phyloP scores from a whole-genome alignment of 768 basidiomycete genomes.

The Tulasnella sp. region DNA sequence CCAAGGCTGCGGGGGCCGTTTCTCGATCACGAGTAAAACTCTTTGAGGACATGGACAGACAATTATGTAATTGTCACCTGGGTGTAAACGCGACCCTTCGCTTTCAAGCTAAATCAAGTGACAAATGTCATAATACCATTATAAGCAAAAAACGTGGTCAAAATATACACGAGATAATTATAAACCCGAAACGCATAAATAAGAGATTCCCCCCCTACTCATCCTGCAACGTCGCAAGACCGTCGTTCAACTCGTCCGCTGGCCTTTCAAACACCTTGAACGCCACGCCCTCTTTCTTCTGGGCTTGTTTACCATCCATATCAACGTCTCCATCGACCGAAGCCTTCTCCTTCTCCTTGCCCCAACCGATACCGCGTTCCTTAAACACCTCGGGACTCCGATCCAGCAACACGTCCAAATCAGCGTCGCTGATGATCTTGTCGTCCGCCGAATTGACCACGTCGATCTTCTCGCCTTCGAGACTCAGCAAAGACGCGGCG shows the following conservation, averaged over 20 bases:
- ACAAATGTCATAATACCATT: neutral
- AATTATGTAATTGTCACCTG: no score
- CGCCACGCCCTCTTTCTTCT: constrained; percentile 42
- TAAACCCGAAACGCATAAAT: neutral
- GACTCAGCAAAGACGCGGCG: constrained; percentile 71
- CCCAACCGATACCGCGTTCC: constrained; percentile 73
- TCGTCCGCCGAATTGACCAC: constrained; percentile 65
- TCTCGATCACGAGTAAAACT: no score
- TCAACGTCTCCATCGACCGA: constrained; percentile 47
- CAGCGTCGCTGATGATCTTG: constrained; percentile 80
- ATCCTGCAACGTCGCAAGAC: constrained; percentile 69
- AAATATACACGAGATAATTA: neutral
- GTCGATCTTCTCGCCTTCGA: constrained; percentile 89
- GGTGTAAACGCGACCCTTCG: no score
- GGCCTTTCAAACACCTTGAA: constrained; percentile 81
- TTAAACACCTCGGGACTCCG: constrained; percentile 72
- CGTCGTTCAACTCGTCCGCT: constrained; percentile 64
- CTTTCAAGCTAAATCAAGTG: no score
- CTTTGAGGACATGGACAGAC: no score
- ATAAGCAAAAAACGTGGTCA: neutral
- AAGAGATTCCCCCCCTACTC: constrained; percentile 41
- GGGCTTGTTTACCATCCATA: constrained; percentile 13
- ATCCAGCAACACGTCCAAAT: constrained; percentile 81
- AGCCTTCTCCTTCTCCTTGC: constrained; percentile 13
- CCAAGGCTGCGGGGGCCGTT: no score